A percentile compares a stretch with the other conserved stretches of the same genome.
phyloP scores from a whole-genome alignment of 2,329 filamentous ascomycete genomes.

The Aspergillus texensis region DNA sequence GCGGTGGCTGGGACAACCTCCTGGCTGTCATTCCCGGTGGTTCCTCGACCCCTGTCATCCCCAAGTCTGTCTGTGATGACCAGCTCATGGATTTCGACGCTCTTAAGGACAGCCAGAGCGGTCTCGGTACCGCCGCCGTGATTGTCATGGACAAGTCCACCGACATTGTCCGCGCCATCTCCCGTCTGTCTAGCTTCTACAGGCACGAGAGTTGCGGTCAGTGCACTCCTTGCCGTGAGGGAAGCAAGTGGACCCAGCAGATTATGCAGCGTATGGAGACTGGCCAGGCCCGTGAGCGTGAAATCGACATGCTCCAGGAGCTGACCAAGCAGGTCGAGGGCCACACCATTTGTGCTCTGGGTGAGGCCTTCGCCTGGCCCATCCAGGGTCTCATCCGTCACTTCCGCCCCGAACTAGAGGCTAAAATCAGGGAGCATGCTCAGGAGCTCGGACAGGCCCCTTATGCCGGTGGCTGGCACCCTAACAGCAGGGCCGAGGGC shows the following conservation, averaged over 20 bases:
- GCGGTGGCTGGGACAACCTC: slow-evolving; percentile 96
- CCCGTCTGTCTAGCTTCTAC: slow-evolving; percentile 93
- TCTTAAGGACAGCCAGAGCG: slow-evolving; percentile 95
- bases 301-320: slow-evolving; percentile 99
- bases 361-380: slow-evolving; percentile 98
- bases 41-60: slow-evolving; percentile 93
- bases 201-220: slow-evolving; percentile 97
- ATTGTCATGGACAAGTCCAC: slow-evolving; percentile 99
- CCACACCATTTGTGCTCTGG: slow-evolving; percentile 96
- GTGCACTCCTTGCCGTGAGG: slow-evolving; percentile 99
- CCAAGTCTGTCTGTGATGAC: slow-evolving; percentile 85
- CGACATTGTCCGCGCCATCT: slow-evolving; percentile 92
- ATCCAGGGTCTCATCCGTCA: slow-evolving; percentile 97
- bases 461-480: slow-evolving; percentile 85
- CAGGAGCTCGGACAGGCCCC: slow-evolving; percentile 66
- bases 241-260: slow-evolving; percentile 98
- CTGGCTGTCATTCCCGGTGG: slow-evolving; percentile 94
- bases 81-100: slow-evolving; percentile 99
- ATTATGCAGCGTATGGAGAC: slow-evolving; percentile 97
- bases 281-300: slow-evolving; percentile 81
- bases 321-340: slow-evolving; percentile 99
- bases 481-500: slow-evolving; percentile 73
- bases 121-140: slow-evolving; percentile 94
- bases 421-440: slow-evolving; percentile 80
- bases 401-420: slow-evolving; percentile 95